These are phyloP conservation scores for Mortierella alpina DNA, from an alignment of 192 early-diverging fungal genomes.

Conservation along the genomic window DNA sequence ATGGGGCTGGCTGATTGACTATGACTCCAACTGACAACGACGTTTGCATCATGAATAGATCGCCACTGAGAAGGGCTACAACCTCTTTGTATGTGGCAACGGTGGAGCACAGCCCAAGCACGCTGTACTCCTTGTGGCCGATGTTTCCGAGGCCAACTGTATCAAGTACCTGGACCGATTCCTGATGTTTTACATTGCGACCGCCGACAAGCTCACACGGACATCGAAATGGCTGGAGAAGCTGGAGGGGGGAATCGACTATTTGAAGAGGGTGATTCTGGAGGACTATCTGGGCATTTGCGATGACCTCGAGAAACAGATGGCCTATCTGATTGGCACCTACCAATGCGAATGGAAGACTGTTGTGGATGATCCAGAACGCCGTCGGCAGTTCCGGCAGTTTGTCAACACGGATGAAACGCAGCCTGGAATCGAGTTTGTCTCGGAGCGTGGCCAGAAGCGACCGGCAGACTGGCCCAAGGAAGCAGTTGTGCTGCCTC, in stretches of 20 bases:
- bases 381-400: slow-evolving; percentile 65
- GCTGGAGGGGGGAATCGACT: slow-evolving; percentile 73
- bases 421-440: slow-evolving; percentile 60
- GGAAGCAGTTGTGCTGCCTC: slow-evolving; percentile 25
- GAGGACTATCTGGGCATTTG: slow-evolving; percentile 74
- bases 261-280: slow-evolving; percentile 67
- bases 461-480: slow-evolving; percentile 74
- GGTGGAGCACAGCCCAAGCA: slow-evolving; percentile 76
- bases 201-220: slow-evolving; percentile 70
- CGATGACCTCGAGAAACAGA: slow-evolving; percentile 74
- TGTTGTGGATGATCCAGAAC: slow-evolving; percentile 69
- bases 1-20: background rate
- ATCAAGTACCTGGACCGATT: slow-evolving; percentile 73
- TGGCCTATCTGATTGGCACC: slow-evolving; percentile 65
- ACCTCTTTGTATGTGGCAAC: slow-evolving; percentile 77
- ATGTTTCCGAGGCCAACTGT: slow-evolving; percentile 62
- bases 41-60: slow-evolving; percentile 64
- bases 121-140: slow-evolving; percentile 66
- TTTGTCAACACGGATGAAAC: slow-evolving; percentile 71
- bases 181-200: slow-evolving; percentile 78
- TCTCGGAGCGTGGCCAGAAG: slow-evolving; percentile 71
- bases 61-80: slow-evolving; percentile 78
- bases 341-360: slow-evolving; percentile 75
- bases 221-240: slow-evolving; percentile 80
- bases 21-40: slow-evolving; percentile 2